Evolutionary conservation across 2,329 filamentous ascomycete genomes (phyloP).

Genomic region (Verticillium tricorpus): DNA sequence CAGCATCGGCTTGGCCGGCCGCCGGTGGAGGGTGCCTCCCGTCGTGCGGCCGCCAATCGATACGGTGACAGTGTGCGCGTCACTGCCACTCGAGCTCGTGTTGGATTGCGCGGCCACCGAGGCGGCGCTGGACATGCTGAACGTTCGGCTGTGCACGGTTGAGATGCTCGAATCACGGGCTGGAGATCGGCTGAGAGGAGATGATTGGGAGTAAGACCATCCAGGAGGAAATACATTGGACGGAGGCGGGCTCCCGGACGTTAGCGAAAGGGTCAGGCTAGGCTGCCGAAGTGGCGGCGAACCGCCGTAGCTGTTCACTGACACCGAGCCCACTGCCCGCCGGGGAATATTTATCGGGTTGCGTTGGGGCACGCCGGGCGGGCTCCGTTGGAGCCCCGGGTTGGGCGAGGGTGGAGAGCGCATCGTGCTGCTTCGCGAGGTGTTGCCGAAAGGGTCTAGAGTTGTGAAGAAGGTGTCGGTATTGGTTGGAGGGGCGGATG

Average conservation of each 20-base stretch:
- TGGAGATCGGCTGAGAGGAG: neutral
- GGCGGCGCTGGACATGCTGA: constrained; percentile 11
- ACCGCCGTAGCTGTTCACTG: neutral
- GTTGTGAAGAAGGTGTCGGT: neutral
- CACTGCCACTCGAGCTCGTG: constrained; percentile 10
- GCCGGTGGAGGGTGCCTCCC: constrained; percentile 21
- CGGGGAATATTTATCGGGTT: constrained; percentile 9
- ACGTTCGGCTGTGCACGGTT: constrained; percentile 9
- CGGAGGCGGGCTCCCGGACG: constrained; percentile 1
- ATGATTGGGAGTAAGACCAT: neutral
- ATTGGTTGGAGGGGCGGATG: neutral
- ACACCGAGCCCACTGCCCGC: constrained; percentile 7
- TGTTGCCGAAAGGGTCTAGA: neutral
- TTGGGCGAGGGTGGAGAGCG: neutral
- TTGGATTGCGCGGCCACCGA: constrained; percentile 8
- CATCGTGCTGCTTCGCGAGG: neutral
- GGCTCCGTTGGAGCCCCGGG: neutral
- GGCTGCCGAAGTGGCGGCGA: constrained; percentile 2
- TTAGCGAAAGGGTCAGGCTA: neutral
- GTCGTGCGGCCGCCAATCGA: constrained; percentile 18
- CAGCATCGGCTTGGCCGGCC: constrained; percentile 27
- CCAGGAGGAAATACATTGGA: constrained; percentile 2
- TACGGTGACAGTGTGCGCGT: constrained; percentile 11
- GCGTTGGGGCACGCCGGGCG: neutral
- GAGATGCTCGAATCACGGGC: constrained; percentile 8